These are phyloP conservation scores for Quercus berberidifolia DNA, from an alignment of 306 rosid species.

Conservation along the genomic window DNA sequence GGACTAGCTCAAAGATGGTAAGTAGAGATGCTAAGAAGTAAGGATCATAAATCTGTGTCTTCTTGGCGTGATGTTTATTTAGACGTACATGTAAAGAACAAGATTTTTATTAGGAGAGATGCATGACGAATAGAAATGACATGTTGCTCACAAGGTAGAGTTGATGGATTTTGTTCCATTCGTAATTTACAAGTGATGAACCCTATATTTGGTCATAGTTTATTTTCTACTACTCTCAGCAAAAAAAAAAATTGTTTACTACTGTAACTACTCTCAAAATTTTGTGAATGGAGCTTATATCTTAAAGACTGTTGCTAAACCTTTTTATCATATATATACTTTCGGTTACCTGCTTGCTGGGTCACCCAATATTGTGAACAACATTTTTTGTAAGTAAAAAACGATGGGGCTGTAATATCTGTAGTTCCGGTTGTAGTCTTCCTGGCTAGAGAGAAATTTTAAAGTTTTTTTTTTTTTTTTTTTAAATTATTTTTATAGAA, in stretches of 20 bases:
- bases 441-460: not conserved
- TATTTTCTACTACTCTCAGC: not conserved
- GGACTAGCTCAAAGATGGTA: too few relatives aligned
- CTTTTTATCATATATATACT: not conserved
- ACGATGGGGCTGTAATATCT: not conserved
- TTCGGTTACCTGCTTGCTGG: not conserved
- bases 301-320: not conserved
- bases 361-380: not conserved
- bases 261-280: not conserved
- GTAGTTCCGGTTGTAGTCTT: not conserved
- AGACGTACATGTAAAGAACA: too few relatives aligned
- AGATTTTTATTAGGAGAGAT: too few relatives aligned
- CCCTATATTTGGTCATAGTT: not conserved
- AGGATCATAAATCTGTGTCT: not conserved
- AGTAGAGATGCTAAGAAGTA: too few relatives aligned
- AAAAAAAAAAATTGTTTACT: too few relatives aligned
- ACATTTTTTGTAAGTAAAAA: not conserved
- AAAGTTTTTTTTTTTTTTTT: too few relatives aligned
- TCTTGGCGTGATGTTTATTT: too few relatives aligned
- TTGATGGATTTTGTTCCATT: too few relatives aligned
- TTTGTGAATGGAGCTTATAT: not conserved
- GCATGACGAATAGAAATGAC: too few relatives aligned
- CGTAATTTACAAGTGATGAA: not conserved
- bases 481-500: too few relatives aligned
- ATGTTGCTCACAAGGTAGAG: too few relatives aligned